Conservation (phyloP, 2,329 filamentous ascomycete species). For the Fusarium virguliforme region DNA sequence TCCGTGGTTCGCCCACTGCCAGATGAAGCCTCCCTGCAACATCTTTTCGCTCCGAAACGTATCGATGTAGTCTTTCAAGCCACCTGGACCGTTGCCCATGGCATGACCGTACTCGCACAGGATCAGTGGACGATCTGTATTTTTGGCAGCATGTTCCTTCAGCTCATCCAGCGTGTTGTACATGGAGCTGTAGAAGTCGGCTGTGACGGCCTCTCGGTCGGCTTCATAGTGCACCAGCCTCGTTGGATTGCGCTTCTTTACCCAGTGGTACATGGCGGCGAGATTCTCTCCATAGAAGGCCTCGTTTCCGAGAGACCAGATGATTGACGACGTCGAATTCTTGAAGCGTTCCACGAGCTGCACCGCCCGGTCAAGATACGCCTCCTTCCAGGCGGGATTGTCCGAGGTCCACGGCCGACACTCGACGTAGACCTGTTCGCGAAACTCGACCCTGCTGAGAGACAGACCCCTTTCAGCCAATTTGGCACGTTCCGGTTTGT, state of each 20-base stretch:
- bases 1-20: slow-evolving; percentile 74
- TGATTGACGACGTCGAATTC: slow-evolving; percentile 76
- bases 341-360: slow-evolving; percentile 78
- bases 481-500: slow-evolving; percentile 63
- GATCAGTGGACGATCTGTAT: slow-evolving; percentile 67
- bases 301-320: slow-evolving; percentile 81
- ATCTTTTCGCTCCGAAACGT: slow-evolving; percentile 70
- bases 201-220: slow-evolving; percentile 70
- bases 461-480: slow-evolving; percentile 55
- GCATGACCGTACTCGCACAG: slow-evolving; percentile 72
- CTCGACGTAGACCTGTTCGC: background rate
- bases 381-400: slow-evolving; percentile 68
- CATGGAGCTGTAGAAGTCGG: slow-evolving; percentile 77
- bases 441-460: background rate
- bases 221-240: slow-evolving; percentile 77
- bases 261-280: slow-evolving; percentile 76
- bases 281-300: slow-evolving; percentile 79
- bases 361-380: slow-evolving; percentile 73
- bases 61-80: slow-evolving; percentile 77
- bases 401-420: slow-evolving; percentile 66
- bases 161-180: slow-evolving; percentile 69
- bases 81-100: slow-evolving; percentile 81
- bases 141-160: slow-evolving; percentile 1
- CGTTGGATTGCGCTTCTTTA: slow-evolving; percentile 70
- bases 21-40: slow-evolving; percentile 75